A percentile compares a stretch with the other conserved stretches of the same genome.
phyloP scores from a whole-genome alignment of 495 filamentous ascomycete species.

The Chaetomium tenue region DNA sequence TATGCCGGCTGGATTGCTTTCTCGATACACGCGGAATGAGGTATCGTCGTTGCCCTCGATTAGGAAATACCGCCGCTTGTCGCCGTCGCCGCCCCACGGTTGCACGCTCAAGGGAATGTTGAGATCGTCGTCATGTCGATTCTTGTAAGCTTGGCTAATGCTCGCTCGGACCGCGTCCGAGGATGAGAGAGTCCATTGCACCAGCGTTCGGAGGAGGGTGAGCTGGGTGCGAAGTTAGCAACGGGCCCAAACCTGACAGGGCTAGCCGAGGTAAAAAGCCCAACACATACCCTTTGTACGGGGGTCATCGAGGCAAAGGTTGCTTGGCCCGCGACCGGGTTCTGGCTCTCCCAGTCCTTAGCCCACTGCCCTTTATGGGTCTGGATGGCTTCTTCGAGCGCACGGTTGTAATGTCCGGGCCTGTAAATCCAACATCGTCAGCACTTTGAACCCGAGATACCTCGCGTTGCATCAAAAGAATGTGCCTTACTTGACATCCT shows the following conservation, averaged over 20 bases:
- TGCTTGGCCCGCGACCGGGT: constrained; percentile 73
- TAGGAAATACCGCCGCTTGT: constrained; percentile 89
- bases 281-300: constrained; percentile 68
- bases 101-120: constrained; percentile 93
- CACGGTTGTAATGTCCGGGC: constrained; percentile 83
- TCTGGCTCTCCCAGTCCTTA: constrained; percentile 78
- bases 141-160: constrained; percentile 88
- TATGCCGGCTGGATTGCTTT: constrained; percentile 78
- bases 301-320: constrained; percentile 78
- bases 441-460: neutral
- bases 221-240: constrained; percentile 53
- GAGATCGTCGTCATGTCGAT: constrained; percentile 83
- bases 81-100: constrained; percentile 86
- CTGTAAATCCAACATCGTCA: constrained; percentile 41
- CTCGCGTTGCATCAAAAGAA: neutral
- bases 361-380: constrained; percentile 89
- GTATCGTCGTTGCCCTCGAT: constrained; percentile 95
- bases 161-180: constrained; percentile 79
- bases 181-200: constrained; percentile 85
- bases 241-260: neutral
- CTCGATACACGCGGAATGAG: constrained; percentile 87
- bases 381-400: constrained; percentile 88
- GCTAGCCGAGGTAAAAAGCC: neutral
- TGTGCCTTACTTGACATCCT: constrained; percentile 86
- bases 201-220: constrained; percentile 73